These are phyloP conservation scores for Termitomyces titanicus DNA, from an alignment of 768 basidiomycete genomes.

Conservation along the genomic window DNA sequence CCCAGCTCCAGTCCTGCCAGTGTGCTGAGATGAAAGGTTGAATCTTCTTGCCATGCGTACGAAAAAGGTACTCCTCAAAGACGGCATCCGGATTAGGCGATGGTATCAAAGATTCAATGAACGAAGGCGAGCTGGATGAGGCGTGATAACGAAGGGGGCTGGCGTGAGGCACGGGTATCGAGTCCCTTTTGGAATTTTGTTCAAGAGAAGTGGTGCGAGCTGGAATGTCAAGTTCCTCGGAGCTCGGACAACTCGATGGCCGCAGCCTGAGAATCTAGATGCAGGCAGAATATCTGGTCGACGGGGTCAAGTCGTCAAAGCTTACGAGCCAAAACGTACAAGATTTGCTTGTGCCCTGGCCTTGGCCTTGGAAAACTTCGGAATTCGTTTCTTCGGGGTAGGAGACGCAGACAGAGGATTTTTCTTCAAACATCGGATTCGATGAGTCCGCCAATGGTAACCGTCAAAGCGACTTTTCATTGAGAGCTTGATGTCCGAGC, in stretches of 20 bases:
- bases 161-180: background rate
- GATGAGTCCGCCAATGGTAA: slow-evolving; percentile 66
- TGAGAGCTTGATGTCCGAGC: slow-evolving; percentile 58
- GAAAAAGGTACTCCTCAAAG: slow-evolving; percentile 29
- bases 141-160: background rate
- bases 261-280: slow-evolving; percentile 3
- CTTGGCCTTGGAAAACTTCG: slow-evolving; percentile 3
- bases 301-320: slow-evolving; percentile 1
- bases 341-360: background rate
- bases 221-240: background rate
- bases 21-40: slow-evolving; percentile 13
- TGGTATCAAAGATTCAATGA: background rate
- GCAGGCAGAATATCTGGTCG: slow-evolving; percentile 4
- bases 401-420: background rate
- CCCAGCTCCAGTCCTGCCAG: slow-evolving; percentile 44
- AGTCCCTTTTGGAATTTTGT: background rate
- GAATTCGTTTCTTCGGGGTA: slow-evolving; percentile 5
- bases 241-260: background rate
- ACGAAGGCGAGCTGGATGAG: slow-evolving; percentile 3
- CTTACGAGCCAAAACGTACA: slow-evolving; percentile 10
- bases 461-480: slow-evolving; percentile 63
- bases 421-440: slow-evolving; percentile 54
- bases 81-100: slow-evolving; percentile 12
- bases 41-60: slow-evolving; percentile 26
- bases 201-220: background rate